These are phyloP conservation scores for Volvariella surrecta DNA, from an alignment of 1,284 basidiomycete genomes.

Conservation along the genomic window DNA sequence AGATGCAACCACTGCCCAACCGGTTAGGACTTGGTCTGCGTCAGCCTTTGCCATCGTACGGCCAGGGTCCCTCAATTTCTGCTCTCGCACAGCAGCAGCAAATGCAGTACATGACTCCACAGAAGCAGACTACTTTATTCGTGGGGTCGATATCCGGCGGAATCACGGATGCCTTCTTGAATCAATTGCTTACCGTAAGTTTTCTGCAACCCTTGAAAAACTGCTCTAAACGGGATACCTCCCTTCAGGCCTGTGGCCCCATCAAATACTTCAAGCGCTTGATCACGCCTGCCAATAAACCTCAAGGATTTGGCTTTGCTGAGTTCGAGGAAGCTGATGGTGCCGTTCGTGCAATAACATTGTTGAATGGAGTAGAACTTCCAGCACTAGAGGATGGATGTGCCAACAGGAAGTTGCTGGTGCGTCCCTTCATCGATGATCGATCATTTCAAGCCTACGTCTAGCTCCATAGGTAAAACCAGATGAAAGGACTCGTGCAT, in stretches of 20 bases:
- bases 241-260: constrained; percentile 72
- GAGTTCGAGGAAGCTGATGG: constrained; percentile 87
- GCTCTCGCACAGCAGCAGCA: constrained; percentile 81
- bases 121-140: constrained; percentile 67
- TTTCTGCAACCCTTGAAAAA: background rate
- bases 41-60: constrained; percentile 74
- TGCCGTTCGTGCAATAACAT: constrained; percentile 71
- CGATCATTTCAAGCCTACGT: constrained; percentile 29
- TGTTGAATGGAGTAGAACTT: constrained; percentile 81
- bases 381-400: constrained; percentile 81
- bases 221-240: constrained; percentile 2
- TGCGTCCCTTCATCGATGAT: constrained; percentile 33
- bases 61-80: constrained; percentile 81
- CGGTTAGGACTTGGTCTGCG: constrained; percentile 79
- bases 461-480: constrained; percentile 65
- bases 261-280: constrained; percentile 86
- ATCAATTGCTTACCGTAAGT: constrained; percentile 70
- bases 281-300: constrained; percentile 83
- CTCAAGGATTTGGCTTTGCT: constrained; percentile 93
- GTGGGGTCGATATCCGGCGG: constrained; percentile 95
- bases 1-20: constrained; percentile 62
- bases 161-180: constrained; percentile 75
- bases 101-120: constrained; percentile 51
- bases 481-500: constrained; percentile 86
- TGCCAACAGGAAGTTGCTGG: constrained; percentile 80